Evolutionary conservation across 2,329 filamentous ascomycete genomes (phyloP), one percentile per base, ranked within the genome.

Genomic region (Verticillium tricorpus): DNA sequence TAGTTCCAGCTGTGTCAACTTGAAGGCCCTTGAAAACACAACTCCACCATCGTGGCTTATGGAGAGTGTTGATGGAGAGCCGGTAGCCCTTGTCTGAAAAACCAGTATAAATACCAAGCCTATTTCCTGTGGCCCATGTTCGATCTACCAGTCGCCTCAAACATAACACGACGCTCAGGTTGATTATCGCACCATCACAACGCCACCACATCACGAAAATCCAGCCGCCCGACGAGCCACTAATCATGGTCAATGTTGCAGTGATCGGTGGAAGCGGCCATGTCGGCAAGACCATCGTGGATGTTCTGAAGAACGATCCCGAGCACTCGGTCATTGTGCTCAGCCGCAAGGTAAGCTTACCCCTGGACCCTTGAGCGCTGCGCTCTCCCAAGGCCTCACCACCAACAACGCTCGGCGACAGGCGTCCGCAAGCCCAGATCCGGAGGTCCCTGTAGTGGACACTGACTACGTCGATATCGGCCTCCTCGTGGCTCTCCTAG

Each of bases 261-360:
- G 73, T 82, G 19, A 76, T 77, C 11, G 80, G 80, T 56, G 80
- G 80, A 9, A 77, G 74, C 1, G 79, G 79, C 32, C 70, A 69
- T 19, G 69, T 82, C 1, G 80, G 80, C 17, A 74, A 72, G 34
- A 75, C 78, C 1, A 72, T 83, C 39, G 76, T 82, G 19, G 79
- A 82, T n/a, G 75, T 70, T 22, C 62, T 82, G 22, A 65, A 63
- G 15, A 70, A 65, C 28, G 69, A 64, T 17, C 70, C 59, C 52
- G 72, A 75, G 35, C 72, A 77, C 61, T 60, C 77, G 19, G 70
- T 80, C 12, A 67, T 78, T 57, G 69, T 81, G 2, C 65, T 82
- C 5, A 70, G 75, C 37, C 74, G 80, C 39, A 74, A 74, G 65
- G 79, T 70, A 56, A 17, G 12, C 3, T 50, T 50, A 22, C 2